Conservation (phyloP, 202 grass and related monocot species). For the Cymbopogon flexuosus region DNA sequence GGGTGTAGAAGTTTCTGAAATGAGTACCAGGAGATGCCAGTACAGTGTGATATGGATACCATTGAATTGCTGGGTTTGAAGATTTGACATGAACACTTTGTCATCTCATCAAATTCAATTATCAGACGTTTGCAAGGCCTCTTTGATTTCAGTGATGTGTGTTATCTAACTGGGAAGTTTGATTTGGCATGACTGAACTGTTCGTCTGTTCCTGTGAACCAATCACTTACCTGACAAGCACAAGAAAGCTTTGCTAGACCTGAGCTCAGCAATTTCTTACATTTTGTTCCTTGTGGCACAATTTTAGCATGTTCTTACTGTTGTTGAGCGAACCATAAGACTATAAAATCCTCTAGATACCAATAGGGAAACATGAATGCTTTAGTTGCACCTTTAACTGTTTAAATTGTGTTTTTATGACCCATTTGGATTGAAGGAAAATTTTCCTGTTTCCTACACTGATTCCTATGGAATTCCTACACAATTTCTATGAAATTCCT, state of each 20-base stretch:
- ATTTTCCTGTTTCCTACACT: not conserved
- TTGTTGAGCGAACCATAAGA: not conserved
- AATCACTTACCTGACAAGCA: not conserved
- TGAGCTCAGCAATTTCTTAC: not conserved
- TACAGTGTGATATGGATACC: not conserved
- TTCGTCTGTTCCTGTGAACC: not conserved
- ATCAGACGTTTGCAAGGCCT: not conserved
- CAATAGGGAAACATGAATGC: conserved; percentile 3
- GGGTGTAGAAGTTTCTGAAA: not conserved
- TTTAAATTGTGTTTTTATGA: not conserved
- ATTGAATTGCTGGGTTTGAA: not conserved
- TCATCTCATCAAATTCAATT: not conserved
- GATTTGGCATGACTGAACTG: not conserved
- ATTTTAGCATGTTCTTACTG: not conserved
- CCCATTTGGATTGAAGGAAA: not conserved
- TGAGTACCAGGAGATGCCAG: not conserved
- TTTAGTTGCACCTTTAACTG: not conserved
- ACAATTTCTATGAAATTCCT: not conserved
- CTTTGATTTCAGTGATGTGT: not conserved
- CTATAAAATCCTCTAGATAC: not conserved
- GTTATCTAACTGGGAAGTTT: not conserved
- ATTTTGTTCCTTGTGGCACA: not conserved
- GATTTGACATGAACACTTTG: not conserved
- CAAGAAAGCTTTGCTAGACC: not conserved
- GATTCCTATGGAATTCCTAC: not conserved